Conservation (phyloP, 2,329 filamentous ascomycete genomes). For the Trichoderma arundinaceum region DNA sequence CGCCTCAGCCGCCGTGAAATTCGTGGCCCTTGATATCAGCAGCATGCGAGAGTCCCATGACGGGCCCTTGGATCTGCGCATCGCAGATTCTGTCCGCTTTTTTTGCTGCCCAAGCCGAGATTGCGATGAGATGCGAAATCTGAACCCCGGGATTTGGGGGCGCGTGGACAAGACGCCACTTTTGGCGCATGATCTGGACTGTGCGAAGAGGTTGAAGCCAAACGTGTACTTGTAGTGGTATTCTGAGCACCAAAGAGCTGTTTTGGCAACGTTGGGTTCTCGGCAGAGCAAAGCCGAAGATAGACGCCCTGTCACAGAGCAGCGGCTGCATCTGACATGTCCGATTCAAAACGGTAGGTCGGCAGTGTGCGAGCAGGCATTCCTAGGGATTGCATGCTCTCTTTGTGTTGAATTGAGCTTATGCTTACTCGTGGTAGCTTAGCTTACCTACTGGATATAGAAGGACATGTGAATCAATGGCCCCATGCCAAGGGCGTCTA, state of each 20-base stretch:
- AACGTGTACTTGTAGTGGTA: no score
- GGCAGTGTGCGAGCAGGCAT: neutral
- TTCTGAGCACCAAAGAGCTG: no score
- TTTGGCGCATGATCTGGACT: slow-evolving; percentile 11
- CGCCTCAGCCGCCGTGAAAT: no score
- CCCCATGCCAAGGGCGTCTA: no score
- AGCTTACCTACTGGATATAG: no score
- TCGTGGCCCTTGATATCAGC: no score
- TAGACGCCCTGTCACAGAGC: neutral
- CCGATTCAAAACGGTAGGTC: neutral
- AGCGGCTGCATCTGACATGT: neutral
- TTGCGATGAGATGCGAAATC: slow-evolving; percentile 2
- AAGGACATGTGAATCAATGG: no score
- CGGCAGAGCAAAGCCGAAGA: slow-evolving; percentile 4
- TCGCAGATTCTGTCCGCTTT: no score
- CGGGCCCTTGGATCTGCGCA: no score
- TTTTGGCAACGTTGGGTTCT: neutral
- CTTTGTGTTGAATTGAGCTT: no score
- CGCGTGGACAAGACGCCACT: neutral
- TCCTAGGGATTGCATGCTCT: neutral
- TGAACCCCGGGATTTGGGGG: neutral
- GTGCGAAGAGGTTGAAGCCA: neutral
- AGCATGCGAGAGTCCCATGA: no score
- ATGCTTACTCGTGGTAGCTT: no score
- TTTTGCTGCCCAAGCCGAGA: neutral